phyloP scores from a whole-genome alignment of 2,329 filamentous ascomycete genomes.

The Xylariaceae sp. region DNA sequence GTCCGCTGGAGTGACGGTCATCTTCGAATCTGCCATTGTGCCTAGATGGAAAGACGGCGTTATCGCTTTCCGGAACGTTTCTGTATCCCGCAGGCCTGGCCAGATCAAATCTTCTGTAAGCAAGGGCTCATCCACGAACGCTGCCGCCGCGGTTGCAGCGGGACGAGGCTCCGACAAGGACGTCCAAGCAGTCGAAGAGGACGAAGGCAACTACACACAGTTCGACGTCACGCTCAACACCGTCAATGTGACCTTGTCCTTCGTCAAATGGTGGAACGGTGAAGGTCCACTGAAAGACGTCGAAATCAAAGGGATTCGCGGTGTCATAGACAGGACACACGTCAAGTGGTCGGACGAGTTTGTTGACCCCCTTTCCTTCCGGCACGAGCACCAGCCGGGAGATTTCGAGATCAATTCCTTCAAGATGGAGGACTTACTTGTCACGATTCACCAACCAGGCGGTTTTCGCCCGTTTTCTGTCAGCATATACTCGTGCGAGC shows the following conservation, averaged over 20 bases:
- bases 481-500: constrained; percentile 91
- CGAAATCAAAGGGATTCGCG: constrained; percentile 86
- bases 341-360: constrained; percentile 63
- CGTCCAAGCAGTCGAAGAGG: constrained; percentile 43
- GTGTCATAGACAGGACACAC: constrained; percentile 82
- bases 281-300: constrained; percentile 88
- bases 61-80: constrained; percentile 94
- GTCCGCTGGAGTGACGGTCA: constrained; percentile 84
- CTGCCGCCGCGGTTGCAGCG: constrained; percentile 77
- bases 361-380: constrained; percentile 77
- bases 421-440: constrained; percentile 86
- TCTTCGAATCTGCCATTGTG: constrained; percentile 97
- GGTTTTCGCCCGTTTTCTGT: constrained; percentile 91
- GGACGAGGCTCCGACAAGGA: constrained; percentile 48
- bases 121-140: constrained; percentile 81
- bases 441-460: constrained; percentile 85
- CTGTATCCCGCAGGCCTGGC: constrained; percentile 84
- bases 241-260: constrained; percentile 92
- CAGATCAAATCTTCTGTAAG: constrained; percentile 75
- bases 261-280: constrained; percentile 98
- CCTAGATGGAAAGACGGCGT: constrained; percentile 93
- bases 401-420: constrained; percentile 98
- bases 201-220: constrained; percentile 96
- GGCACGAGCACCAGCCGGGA: constrained; percentile 78
- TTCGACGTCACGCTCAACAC: constrained; percentile 93